A percentile compares a stretch with the other conserved stretches of the same genome.
Conservation (phyloP, 495 filamentous ascomycete species). For the Bacidia gigantensis region DNA sequence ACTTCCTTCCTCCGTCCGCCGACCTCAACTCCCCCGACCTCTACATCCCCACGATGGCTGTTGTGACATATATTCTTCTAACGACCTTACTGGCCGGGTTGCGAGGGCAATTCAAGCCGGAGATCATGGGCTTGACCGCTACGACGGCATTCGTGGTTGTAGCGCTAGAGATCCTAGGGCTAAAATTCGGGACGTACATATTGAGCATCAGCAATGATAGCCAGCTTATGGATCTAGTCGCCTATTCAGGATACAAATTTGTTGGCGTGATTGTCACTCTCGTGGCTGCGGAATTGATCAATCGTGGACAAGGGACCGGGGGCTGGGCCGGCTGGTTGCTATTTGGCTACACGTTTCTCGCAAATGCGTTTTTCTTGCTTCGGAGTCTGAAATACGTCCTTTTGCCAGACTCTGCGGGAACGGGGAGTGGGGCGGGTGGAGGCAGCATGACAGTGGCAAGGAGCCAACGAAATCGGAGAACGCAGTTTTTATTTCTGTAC, state of each 20-base stretch:
- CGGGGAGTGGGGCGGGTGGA: conserved; percentile 47
- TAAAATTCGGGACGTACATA: conserved; percentile 89
- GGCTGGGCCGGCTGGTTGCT: conserved; percentile 80
- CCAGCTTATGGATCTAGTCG: conserved; percentile 82
- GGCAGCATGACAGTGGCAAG: conserved; percentile 48
- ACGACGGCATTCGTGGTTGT: conserved; percentile 71
- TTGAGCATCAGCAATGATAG: conserved; percentile 77
- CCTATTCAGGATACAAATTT: conserved; percentile 98
- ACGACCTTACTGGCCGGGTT: conserved; percentile 81
- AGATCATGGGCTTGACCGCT: conserved; percentile 78
- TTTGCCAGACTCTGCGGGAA: conserved; percentile 56
- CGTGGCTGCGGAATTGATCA: conserved; percentile 59
- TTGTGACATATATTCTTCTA: conserved; percentile 94
- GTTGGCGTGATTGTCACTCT: conserved; percentile 87
- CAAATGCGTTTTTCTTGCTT: conserved; percentile 92
- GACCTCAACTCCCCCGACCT: conserved; percentile 97
- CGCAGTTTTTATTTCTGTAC: conserved; percentile 92
- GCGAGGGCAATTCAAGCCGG: conserved; percentile 84
- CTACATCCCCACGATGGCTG: conserved; percentile 82
- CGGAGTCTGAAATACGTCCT: conserved; percentile 92
- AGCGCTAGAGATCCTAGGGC: conserved; percentile 67
- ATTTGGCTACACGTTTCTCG: conserved; percentile 79
- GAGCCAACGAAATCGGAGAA: conserved; percentile 74
- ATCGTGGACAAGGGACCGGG: conserved; percentile 61
- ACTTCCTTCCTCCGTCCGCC: conserved; percentile 88